Base-by-base conservation (phyloP, 768 basidiomycete species). In the Aureoboletus auriporus region DNA sequence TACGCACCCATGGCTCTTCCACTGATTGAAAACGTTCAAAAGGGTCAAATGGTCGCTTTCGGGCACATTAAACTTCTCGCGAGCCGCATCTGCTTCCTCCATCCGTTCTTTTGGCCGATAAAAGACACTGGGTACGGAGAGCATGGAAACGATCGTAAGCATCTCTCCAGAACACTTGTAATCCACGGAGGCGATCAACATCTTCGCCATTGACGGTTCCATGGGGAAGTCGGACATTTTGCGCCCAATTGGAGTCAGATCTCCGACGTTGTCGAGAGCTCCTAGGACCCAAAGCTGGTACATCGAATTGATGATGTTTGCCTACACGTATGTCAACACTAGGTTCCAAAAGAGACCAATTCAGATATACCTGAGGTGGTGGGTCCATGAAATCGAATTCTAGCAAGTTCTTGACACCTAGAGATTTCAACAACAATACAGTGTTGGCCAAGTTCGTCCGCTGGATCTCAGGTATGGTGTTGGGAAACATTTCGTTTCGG, bases 351-450 rank as follows among this genome's bases (percentile, higher is more conserved):
- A 34, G 34, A 28, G 13, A 36, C 10, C 6, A 5, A 26, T 27
- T 41, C 28, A 41, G 40, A 55, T 67, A 46, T 58, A 86, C 90
- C 78, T 95, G 93, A n/a, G 96, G 96, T 17, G 96, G 96, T n/a
- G 96, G 96, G 65, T 99, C 96, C 96, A 99, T 98, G 64, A 99
- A 99, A 69, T 98, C 95, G 62, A 98, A 99, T 69, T 99, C 95
- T 17, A 99, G 77, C 36, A 97, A 70, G 64, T 98, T 93, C 74
- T 96, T 96, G 36, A 99, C 96, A 9, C 96, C 95, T 6, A 99
- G 75, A 4, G 94, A 94, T 65, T 98, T 99, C 50, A 99, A 76
- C 33, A 98, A 69, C 17, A 98, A 69, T 0, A 98, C 96, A 0
- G 95, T 99, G 61, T 99, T 98, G 16, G 96, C 94, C 47, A 99